Evolutionary conservation across 2,329 filamentous ascomycete species (phyloP).

Genomic region (Fusarium nygamai): DNA sequence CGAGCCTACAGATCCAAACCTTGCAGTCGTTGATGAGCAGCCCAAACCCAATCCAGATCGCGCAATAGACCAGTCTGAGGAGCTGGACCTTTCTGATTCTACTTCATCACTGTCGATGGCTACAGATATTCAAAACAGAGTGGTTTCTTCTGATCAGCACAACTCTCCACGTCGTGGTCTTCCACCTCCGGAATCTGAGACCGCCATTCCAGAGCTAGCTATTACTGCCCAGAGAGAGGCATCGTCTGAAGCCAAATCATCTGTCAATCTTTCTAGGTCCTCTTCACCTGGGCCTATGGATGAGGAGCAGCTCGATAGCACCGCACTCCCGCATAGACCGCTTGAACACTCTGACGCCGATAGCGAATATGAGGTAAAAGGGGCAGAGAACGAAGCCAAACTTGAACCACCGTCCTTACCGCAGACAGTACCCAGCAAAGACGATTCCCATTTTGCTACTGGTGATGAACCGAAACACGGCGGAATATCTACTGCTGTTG

Average conservation of each 20-base stretch:
- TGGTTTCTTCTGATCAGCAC: not conserved
- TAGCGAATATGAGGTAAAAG: conserved; percentile 7
- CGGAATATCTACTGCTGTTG: not conserved
- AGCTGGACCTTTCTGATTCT: not conserved
- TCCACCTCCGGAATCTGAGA: not conserved
- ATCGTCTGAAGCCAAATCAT: not conserved
- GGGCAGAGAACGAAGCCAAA: not conserved
- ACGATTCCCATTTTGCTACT: not conserved
- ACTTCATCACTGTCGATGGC: not conserved
- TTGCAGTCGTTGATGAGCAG: not conserved
- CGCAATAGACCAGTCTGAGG: not conserved
- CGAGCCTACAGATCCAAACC: not conserved
- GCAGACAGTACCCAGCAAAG: not conserved
- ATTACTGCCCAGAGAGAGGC: not conserved
- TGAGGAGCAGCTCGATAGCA: not conserved
- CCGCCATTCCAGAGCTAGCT: not conserved
- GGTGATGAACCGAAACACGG: not conserved
- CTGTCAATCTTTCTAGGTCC: not conserved
- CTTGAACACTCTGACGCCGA: not conserved
- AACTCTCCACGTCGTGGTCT: not conserved
- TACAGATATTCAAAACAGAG: not conserved
- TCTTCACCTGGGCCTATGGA: not conserved
- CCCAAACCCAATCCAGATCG: not conserved
- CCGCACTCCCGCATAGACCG: not conserved
- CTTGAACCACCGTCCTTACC: not conserved